Evolutionary conservation across 768 basidiomycete species (phyloP).

Genomic region (Calvatia gigantea): DNA sequence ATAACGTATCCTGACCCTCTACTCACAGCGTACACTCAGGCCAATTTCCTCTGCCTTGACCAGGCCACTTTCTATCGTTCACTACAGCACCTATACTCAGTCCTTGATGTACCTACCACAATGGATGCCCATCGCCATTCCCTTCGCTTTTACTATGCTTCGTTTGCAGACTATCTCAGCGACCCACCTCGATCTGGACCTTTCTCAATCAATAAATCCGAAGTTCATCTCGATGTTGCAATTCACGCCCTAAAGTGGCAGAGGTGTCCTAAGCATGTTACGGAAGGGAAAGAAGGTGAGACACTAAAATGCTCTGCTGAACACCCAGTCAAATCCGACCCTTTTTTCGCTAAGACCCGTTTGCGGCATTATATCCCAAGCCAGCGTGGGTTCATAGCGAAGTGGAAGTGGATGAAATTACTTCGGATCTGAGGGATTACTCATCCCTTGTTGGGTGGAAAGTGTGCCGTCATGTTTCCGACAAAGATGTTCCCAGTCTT

Average conservation of each 20-base stretch:
- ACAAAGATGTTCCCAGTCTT: background rate
- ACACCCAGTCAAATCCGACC: background rate
- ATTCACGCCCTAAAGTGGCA: background rate
- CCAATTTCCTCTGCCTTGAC: background rate
- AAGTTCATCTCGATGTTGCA: background rate
- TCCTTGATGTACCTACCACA: background rate
- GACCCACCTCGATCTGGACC: background rate
- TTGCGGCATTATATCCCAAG: background rate
- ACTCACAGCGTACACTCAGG: background rate
- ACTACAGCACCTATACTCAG: background rate
- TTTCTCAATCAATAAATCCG: background rate
- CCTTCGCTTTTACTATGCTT: background rate
- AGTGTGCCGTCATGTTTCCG: background rate
- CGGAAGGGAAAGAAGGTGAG: background rate
- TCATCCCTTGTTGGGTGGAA: background rate
- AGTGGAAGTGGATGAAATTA: background rate
- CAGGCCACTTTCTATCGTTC: background rate
- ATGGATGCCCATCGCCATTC: background rate
- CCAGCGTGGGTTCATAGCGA: background rate
- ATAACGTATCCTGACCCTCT: background rate
- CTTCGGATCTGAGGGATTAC: background rate
- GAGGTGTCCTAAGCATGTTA: background rate
- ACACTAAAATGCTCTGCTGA: background rate
- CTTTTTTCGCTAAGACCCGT: background rate
- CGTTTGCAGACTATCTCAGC: background rate